Evolutionary conservation across 108 stramenopile species (phyloP), one percentile per base, ranked within the genome.

Genomic region (Cyclostephanos invisitatus): DNA sequence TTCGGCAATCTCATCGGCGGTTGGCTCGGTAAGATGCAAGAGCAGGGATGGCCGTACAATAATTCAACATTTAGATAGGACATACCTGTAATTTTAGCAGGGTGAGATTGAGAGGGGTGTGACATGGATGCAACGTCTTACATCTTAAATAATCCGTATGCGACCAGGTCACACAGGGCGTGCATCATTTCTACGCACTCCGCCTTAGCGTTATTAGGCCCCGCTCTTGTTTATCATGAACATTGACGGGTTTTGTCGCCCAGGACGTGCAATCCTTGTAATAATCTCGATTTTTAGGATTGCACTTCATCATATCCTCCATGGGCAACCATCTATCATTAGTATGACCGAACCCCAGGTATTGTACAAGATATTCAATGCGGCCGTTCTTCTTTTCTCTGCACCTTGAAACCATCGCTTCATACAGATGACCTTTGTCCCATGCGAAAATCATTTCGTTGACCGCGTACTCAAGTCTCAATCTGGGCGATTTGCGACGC

Each of bases 41-140:
- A 57, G 37, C 28, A 68, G 17, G 36, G 36, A 11, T 68, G 67
- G 67, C 67, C 67, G 5, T 57, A 57, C 55, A 68, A 68, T 25
- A 68, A 44, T 92, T 83, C 61, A 79, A 83, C 12, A 96, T 40
- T 40, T 40, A 7, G 40, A 11, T 40, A 40, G 40, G 3, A 37
- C 5, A 37, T 6, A 8, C 8, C 4, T 40, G 40, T 11, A 1
- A 40, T 40, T 40, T 46, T 46, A 15, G 12, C 15, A 15, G 32
- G 4, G 32, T 32, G 32, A 32, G 32, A 32, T 32, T 2, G 32
- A 32, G 32, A 32, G 4, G 32, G 32, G 32, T 32, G 32, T 32
- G 32, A 32, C 40, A 40, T 8, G 11, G 40, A 11, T 40, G 40
- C 11, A 3, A 1, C 4, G 7, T 40, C 11, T 40, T 3, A 3